A percentile compares a stretch with the other conserved stretches of the same genome.
phyloP scores from a whole-genome alignment of 257 asterid genomes.

The Marsdenia floribunda region DNA sequence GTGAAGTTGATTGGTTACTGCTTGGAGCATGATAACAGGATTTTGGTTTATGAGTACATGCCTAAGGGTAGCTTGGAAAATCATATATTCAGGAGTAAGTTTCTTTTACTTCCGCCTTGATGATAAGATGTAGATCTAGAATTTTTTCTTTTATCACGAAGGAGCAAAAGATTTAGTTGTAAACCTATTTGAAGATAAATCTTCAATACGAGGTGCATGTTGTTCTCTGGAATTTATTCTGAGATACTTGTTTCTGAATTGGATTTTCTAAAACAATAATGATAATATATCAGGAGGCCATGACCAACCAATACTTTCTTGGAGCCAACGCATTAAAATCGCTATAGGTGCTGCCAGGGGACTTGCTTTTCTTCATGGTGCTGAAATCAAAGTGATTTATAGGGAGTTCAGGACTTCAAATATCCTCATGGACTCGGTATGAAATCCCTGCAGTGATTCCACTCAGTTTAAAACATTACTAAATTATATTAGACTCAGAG shows the following conservation, averaged over 20 bases:
- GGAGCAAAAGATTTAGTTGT: no score
- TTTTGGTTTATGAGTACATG: constrained; percentile 79
- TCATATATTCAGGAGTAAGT: constrained; percentile 83
- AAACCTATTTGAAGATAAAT: no score
- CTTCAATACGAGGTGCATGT: no score
- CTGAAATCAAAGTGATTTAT: constrained; percentile 68
- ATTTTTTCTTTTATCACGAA: neutral
- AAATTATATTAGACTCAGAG: no score
- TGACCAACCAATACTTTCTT: constrained; percentile 63
- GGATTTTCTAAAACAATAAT: no score
- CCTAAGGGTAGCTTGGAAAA: constrained; percentile 90
- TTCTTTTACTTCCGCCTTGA: constrained; percentile 5
- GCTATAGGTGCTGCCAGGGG: constrained; percentile 88
- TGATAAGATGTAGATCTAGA: neutral
- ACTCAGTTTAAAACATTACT: no score
- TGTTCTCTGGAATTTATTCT: no score
- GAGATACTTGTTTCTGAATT: no score
- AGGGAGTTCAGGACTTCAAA: constrained; percentile 84
- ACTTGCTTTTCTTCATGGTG: constrained; percentile 82
- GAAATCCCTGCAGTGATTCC: neutral
- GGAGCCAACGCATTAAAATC: constrained; percentile 71
- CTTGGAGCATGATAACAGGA: constrained; percentile 81
- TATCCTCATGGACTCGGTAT: constrained; percentile 71
- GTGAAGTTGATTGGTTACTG: constrained; percentile 79
- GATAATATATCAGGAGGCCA: constrained; percentile 45